These are phyloP conservation scores for Vitis riparia DNA, from an alignment of 164 flowering plant species.

Conservation along the genomic window DNA sequence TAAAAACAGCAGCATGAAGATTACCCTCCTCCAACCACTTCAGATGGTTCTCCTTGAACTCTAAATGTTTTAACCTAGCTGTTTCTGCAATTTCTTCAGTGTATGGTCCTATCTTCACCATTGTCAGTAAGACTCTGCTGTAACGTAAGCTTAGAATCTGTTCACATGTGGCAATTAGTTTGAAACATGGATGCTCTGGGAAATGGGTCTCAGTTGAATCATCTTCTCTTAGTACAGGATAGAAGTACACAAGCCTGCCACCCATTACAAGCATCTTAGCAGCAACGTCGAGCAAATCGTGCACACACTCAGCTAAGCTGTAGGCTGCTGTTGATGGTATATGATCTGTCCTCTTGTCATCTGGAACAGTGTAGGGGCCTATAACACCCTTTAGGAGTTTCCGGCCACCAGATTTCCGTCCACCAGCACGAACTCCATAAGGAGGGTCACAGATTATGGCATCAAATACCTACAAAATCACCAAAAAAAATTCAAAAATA, in stretches of 20 bases:
- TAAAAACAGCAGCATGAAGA: conserved; percentile 85
- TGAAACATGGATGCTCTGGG: conserved; percentile 86
- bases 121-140: conserved; percentile 82
- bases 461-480: conserved; percentile 62
- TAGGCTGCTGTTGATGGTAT: conserved; percentile 96
- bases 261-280: conserved; percentile 84
- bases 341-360: conserved; percentile 83
- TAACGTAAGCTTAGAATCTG: conserved; percentile 93
- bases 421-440: conserved; percentile 98
- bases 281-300: conserved; percentile 89
- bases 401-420: conserved; percentile 97
- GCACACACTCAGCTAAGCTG: conserved; percentile 88
- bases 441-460: conserved; percentile 99
- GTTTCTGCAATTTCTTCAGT: conserved; percentile 62
- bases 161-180: conserved; percentile 61
- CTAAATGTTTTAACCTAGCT: conserved; percentile 68
- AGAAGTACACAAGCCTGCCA: conserved; percentile 93
- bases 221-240: conserved; percentile 80
- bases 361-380: conserved; percentile 82
- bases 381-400: conserved; percentile 76
- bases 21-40: conserved; percentile 97
- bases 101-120: conserved; percentile 74
- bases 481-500: neutral
- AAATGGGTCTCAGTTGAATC: conserved; percentile 38
- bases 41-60: conserved; percentile 83